Evolutionary conservation across 805 yeast genomes (phyloP), one percentile per base, ranked within the genome.

Genomic region (Wickerhamiella bombiphila): DNA sequence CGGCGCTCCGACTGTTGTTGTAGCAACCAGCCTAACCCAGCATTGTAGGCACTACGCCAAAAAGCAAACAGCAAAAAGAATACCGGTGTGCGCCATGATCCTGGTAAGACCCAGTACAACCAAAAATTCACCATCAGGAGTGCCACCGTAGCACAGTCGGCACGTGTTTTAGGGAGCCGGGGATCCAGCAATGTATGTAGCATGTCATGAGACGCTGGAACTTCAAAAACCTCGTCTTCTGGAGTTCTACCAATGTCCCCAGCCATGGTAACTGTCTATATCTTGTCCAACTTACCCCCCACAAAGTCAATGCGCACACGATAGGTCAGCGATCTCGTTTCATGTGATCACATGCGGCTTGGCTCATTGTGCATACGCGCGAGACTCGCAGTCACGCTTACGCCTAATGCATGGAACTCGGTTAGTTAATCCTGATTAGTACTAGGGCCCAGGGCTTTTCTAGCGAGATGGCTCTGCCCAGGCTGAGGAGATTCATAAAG

Each of bases 161-260:
- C 65, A 36, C 69, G 57, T 0, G 86, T 75, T 52, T 81, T 82
- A 37, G 69, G 66, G 37, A 80, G 57, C 1, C 76, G 68, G 2
- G 93, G 91, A 58, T 81, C 88, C 48, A 81, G 74, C 35, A 82
- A 60, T 1, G 88, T 76, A 44, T 82, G 66, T 24, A 81, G 78
- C 91, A 81, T 80, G 53, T 81, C 93, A 50, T 76, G 78, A 22
- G 93, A 81, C 47, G 69, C 68, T 1, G 80, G 80, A 4, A 60
- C 65, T 9, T 36, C 44, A 36, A 60, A 60, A 15, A 34, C 39
- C 13, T 29, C 20, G 33, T 57, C 49, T 17, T 31, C 20, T 5
- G 36, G 29, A 14, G 39, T 35, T 15, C 42, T 21, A 3, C 35
- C 35, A 6, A 17, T 28, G 13, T 28, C 30, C 30, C 15, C 30